These are phyloP conservation scores for Xylaria scruposa DNA, from an alignment of 495 filamentous ascomycete genomes.

Conservation along the genomic window DNA sequence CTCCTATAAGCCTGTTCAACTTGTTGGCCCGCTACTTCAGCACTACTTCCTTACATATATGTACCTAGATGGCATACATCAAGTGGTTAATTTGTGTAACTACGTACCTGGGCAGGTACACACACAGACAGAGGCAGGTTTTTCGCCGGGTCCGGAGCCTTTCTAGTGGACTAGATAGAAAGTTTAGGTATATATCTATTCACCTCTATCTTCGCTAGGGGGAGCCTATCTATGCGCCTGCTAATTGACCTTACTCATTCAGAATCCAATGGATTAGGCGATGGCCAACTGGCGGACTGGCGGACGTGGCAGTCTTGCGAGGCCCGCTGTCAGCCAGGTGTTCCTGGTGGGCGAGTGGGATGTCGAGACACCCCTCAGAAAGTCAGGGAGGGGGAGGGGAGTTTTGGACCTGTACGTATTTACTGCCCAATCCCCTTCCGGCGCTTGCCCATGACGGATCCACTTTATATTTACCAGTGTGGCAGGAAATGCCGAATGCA, in stretches of 20 bases:
- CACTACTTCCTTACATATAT: not conserved
- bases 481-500: constrained; percentile 10
- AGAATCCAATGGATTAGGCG: not conserved
- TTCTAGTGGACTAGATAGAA: not conserved
- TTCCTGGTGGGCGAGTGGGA: not conserved
- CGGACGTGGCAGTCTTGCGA: not conserved
- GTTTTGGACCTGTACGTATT: not conserved
- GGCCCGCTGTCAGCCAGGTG: constrained; percentile 10
- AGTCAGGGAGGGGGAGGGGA: constrained; percentile 5
- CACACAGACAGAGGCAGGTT: not conserved
- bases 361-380: constrained; percentile 10
- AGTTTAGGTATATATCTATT: not conserved
- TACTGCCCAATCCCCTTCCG: constrained; percentile 17
- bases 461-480: not conserved
- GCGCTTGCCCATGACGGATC: not conserved
- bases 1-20: not conserved
- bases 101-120: not conserved
- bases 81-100: not conserved
- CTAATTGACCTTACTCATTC: not conserved
- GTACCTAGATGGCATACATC: not conserved
- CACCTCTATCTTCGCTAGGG: not conserved
- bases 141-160: not conserved
- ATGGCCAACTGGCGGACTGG: constrained; percentile 6
- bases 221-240: not conserved
- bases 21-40: not conserved